A percentile compares a stretch with the other conserved stretches of the same genome.
Conservation (phyloP, 805 yeast species). For the Saturnispora zaruensis region DNA sequence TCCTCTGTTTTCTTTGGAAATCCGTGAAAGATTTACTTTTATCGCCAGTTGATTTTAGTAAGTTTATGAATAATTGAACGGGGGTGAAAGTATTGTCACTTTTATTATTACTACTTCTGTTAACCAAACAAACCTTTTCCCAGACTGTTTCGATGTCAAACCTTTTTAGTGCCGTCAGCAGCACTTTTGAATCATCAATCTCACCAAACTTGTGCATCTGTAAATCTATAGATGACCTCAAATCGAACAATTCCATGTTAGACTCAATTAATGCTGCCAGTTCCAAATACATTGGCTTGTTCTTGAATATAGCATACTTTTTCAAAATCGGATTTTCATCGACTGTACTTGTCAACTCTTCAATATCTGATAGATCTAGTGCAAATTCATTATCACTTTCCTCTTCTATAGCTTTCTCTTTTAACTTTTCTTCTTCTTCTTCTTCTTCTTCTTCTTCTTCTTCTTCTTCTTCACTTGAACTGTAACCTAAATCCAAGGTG, state of each 20-base stretch:
- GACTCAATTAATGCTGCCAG: background rate
- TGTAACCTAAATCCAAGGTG: constrained; percentile 3
- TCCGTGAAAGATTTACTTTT: constrained; percentile 5
- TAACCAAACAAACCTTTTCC: constrained; percentile 3
- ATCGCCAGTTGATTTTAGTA: background rate
- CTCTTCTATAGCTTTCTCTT: background rate
- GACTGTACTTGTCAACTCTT: constrained; percentile 6
- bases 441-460: constrained; percentile 3
- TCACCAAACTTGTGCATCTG: constrained; percentile 16
- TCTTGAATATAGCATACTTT: background rate
- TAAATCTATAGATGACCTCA: constrained; percentile 16
- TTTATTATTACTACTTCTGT: background rate
- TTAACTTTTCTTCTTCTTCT: constrained; percentile 6
- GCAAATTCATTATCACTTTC: constrained; percentile 9
- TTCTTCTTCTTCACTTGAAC: constrained; percentile 3
- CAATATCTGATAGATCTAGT: constrained; percentile 15
- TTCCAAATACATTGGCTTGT: background rate
- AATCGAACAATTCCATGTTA: background rate
- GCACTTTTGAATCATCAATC: constrained; percentile 18
- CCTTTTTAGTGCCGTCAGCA: constrained; percentile 14
- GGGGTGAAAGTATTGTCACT: background rate
- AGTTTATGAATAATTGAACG: background rate
- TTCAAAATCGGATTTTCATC: background rate
- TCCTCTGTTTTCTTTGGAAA: constrained; percentile 2
- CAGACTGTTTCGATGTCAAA: constrained; percentile 10